These are phyloP conservation scores for Tagetes patula DNA, from an alignment of 129 eudicot genomes.

Conservation along the genomic window DNA sequence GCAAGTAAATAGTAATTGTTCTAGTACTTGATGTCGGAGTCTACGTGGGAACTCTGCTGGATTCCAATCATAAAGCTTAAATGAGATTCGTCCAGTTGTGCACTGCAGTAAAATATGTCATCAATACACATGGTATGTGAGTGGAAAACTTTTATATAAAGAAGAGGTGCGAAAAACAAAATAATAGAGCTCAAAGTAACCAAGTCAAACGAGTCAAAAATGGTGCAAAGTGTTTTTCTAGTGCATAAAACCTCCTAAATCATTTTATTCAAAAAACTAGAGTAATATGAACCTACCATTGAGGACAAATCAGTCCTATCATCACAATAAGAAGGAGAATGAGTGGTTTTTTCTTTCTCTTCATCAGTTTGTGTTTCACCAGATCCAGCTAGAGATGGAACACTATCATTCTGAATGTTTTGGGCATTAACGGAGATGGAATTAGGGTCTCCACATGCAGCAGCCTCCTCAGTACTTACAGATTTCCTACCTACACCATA, in stretches of 20 bases:
- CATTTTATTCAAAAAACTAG: neutral
- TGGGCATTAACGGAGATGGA: conserved; percentile 46
- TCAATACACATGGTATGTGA: conserved; percentile 5
- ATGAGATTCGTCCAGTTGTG: conserved; percentile 90
- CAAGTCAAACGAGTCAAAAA: neutral
- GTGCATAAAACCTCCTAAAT: neutral
- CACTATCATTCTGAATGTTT: conserved; percentile 50
- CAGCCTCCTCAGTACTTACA: no score
- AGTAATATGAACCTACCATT: conserved; percentile 45
- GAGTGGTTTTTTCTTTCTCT: conserved; percentile 54
- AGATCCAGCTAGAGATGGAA: conserved; percentile 48
- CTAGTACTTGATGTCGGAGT: conserved; percentile 85
- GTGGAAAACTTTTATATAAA: neutral
- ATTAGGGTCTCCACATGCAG: conserved; percentile 46
- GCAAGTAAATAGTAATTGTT: conserved; percentile 49
- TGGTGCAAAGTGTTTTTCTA: neutral
- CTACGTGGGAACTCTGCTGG: conserved; percentile 98
- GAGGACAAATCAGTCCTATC: conserved; percentile 71
- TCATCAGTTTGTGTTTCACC: conserved; percentile 63
- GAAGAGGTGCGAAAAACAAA: neutral
- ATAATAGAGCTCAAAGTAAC: neutral
- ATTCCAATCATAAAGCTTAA: conserved; percentile 98
- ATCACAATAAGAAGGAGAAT: conserved; percentile 61
- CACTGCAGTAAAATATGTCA: conserved; percentile 50
- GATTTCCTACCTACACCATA: conserved; percentile 47